Base-by-base conservation (phyloP, 192 early-diverging fungal genomes). In the Backusella psychrophila region DNA sequence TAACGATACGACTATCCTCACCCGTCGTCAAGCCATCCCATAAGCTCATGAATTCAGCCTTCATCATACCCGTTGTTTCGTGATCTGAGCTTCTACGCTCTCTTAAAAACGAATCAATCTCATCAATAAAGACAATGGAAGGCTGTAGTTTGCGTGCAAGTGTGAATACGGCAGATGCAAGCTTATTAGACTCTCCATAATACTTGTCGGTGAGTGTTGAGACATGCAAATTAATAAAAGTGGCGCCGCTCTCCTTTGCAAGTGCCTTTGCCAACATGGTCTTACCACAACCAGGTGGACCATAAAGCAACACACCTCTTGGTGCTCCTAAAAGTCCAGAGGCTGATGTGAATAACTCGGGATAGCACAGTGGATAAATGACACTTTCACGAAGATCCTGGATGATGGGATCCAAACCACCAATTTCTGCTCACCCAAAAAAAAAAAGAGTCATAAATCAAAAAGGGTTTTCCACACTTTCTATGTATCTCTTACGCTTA, bases 251-350 rank as follows among this genome's bases (percentile, higher is more conserved):
- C 82, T 99, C 98, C 65, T 93, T 92, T 35, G 98, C 97, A 33
- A 99, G 88, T 5, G 98, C 98, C 84, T 99, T 98, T 68, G 98
- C 98, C 78, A 97, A 78, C 96, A 99, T 97, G 17, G 97, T 99
- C 81, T 99, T 99, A 65, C 98, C 98, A 76, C 96, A 97, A 29
- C 96, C 92, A 17, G 96, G 96, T 46, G 96, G 96, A 9, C 96
- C 98, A 82, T 97, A 96, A n/a, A 99, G 83, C 46, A 98, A 78
- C 21, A 97, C 95, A 35, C 98, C 98, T 74, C 96, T 96, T 38
- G 98, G 96, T 8, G 96, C 93, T 6, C 95, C 96, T 56, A 99
- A 81, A 49, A 99, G 82, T 14, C 95, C 95, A 15, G 94, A 94
- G 6, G 91, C 85, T 23, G 91, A 91, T 29, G 91, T 90, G 75